Evolutionary conservation across 352 stramenopile species (phyloP), one percentile per base, ranked within the genome.

Genomic region (Pythium aquatile): DNA sequence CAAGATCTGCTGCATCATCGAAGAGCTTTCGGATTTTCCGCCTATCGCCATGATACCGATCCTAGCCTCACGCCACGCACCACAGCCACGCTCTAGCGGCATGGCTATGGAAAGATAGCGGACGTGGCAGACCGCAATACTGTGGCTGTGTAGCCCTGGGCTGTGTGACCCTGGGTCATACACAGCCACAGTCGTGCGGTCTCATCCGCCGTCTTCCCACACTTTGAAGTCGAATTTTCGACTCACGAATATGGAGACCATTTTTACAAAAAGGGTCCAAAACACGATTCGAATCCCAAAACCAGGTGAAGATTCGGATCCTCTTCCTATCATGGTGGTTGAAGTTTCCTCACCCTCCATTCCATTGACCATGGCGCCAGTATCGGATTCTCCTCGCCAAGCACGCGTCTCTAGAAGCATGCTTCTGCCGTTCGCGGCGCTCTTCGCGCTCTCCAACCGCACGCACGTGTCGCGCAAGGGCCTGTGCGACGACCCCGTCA

Each of bases 1-100:
- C 16, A 86, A 93, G 73, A 67, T 91, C 48, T 82, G 71, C 24
- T 77, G 81, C 40, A 82, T 94, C 53, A 71, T 93, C 55, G 80
- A 80, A 55, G 77, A 91, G 28, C 81, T 92, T n/a, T n/a, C n/a
- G n/a, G n/a, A 56, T 37, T 37, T 37, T 37, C n/a, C n/a, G n/a
- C n/a, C n/a, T n/a, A n/a, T n/a, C n/a, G n/a, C n/a, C n/a, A n/a
- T n/a, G n/a, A n/a, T n/a, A n/a, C n/a, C n/a, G n/a, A n/a, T n/a
- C n/a, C n/a, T n/a, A n/a, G n/a, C n/a, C n/a, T n/a, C n/a, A n/a
- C n/a, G n/a, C n/a, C 32, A 35, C 32, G 32, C 32, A 4, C 32
- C 32, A 35, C 32, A 8, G 32, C 8, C 32, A 35, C 32, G 32
- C n/a, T n/a, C n/a, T n/a, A n/a, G n/a, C n/a, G n/a, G n/a, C n/a